These are phyloP conservation scores for Geranomyces variabilis DNA, from an alignment of 192 early-diverging fungal species.

Conservation along the genomic window DNA sequence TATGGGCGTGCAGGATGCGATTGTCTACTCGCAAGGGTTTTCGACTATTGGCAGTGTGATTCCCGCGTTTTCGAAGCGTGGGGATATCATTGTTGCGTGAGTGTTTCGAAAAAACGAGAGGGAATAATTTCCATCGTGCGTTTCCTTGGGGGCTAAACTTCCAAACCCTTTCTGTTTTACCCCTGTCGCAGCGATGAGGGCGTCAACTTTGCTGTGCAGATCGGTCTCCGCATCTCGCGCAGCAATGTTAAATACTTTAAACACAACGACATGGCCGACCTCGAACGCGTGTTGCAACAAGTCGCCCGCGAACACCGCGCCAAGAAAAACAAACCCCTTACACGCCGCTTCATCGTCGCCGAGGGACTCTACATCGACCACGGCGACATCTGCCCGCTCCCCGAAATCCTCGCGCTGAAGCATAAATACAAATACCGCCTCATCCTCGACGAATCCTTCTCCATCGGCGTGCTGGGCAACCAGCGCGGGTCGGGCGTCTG, in stretches of 20 bases:
- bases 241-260: conserved; percentile 89
- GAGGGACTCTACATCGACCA: conserved; percentile 89
- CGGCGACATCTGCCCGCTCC: conserved; percentile 85
- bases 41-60: conserved; percentile 90
- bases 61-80: conserved; percentile 95
- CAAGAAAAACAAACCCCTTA: conserved; percentile 64
- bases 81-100: conserved; percentile 89
- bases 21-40: conserved; percentile 95
- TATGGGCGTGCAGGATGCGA: conserved; percentile 80
- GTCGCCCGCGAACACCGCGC: conserved; percentile 62
- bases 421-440: conserved; percentile 95
- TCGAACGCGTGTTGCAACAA: conserved; percentile 82
- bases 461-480: conserved; percentile 85
- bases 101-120: conserved; percentile 36
- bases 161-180: no score
- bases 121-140: conserved; percentile 15
- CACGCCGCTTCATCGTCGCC: conserved; percentile 90
- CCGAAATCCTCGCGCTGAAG: conserved; percentile 84
- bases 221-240: conserved; percentile 87
- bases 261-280: conserved; percentile 95
- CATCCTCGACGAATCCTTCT: conserved; percentile 90
- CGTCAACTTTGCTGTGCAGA: conserved; percentile 85
- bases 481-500: conserved; percentile 83
- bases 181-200: conserved; percentile 75
- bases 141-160: neutral